Evolutionary conservation across 768 basidiomycete species (phyloP).

Genomic region (Trametes elegans): DNA sequence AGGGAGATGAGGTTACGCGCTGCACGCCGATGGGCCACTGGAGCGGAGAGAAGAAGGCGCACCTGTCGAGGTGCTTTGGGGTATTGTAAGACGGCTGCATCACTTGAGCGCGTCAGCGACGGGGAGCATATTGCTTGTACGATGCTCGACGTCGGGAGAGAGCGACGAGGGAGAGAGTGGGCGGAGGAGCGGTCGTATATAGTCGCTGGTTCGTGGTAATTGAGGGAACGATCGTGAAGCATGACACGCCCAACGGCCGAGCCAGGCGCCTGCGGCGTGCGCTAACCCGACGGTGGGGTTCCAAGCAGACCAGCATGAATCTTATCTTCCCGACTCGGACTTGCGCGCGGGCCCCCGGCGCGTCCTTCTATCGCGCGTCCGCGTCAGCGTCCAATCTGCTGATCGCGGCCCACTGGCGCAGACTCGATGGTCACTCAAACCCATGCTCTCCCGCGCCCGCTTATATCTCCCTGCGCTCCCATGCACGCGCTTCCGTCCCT

Average conservation of each 20-base stretch:
- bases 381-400: background rate
- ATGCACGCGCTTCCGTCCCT: background rate
- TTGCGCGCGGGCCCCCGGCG: background rate
- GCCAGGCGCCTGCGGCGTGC: background rate
- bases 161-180: background rate
- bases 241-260: background rate
- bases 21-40: background rate
- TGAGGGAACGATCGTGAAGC: conserved; percentile 14
- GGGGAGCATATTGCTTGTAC: conserved; percentile 10
- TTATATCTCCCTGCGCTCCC: conserved; percentile 2
- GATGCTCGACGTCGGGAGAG: conserved; percentile 7
- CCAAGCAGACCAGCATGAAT: background rate
- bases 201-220: conserved; percentile 7
- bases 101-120: background rate
- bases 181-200: conserved; percentile 5
- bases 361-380: background rate
- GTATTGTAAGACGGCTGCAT: background rate
- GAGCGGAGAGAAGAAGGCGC: background rate
- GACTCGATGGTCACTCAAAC: background rate
- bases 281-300: conserved; percentile 6
- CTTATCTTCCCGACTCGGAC: background rate
- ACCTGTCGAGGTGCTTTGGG: background rate
- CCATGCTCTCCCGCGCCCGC: conserved; percentile 1
- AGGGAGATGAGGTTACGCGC: background rate
- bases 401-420: background rate